Base-by-base conservation (phyloP, 345 rosid species). In the Ceriops tagal region DNA sequence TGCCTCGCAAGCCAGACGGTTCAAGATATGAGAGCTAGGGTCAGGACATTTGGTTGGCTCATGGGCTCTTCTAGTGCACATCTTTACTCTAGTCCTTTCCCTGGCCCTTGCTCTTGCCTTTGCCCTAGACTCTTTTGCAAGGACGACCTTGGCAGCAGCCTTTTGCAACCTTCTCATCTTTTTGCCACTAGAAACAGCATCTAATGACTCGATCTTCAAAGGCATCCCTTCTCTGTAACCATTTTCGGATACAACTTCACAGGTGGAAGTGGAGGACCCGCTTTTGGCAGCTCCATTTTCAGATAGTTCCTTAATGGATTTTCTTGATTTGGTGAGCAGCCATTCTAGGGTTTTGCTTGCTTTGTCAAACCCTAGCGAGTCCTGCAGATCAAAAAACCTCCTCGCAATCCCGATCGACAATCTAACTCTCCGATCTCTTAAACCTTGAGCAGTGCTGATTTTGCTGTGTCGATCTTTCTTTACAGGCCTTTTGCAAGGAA, bases 291-390 rank as follows among this genome's bases (percentile, higher is more conserved):
- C 30, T 10, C 62, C 73, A 39, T 67, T 70, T 64, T 65, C 59
- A 6, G 67, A 70, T 34, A 84, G 73, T 61, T 84, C 86, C 52
- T 69, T 65, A 53, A 93, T 93, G 74, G 90, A 84, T n/a, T 68
- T 79, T 56, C 65, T 82, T 8, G 96, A 88, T 62, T 84, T 84
- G 9, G 55, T 71, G 22, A 92, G 85, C 20, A 92, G 75, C 98
- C 98, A 92, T 32, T 84, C 97, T 22, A 92, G 85, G 76, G 96
- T 92, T 70, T 89, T 80, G 79, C 93, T 89, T 2, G 93, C 90
- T 84, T 83, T 89, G 69, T 89, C 92, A 74, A 85, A 89, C 63
- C 97, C 92, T 81, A 92, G 75, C 88, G 77, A 77, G 74, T 92
- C 97, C 65, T 92, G 97, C 31, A 92, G 96, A 77, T 83, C 92